Evolutionary conservation across 306 rosid species (phyloP).

Genomic region (Casuarina cunninghamiana): DNA sequence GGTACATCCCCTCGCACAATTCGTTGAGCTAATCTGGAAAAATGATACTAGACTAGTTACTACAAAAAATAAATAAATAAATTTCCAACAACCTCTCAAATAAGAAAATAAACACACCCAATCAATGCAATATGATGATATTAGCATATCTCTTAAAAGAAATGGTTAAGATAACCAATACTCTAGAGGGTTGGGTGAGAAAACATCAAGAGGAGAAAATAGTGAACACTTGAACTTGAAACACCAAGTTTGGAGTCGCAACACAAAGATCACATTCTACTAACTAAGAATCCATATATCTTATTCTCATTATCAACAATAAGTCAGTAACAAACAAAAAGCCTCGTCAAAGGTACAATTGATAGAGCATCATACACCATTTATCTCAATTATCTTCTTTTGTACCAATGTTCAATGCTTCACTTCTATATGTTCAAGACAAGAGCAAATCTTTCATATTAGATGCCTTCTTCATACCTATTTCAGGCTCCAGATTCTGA

Average conservation of each 20-base stretch:
- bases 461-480: background rate
- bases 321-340: background rate
- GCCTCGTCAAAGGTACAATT: background rate
- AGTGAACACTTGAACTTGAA: background rate
- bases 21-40: conserved; percentile 94
- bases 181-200: background rate
- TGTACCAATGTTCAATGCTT: background rate
- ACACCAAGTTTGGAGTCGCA: background rate
- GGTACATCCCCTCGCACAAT: conserved; percentile 98
- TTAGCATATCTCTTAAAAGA: background rate
- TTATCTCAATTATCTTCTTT: background rate
- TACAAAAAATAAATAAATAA: conserved; percentile 10
- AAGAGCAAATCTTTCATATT: background rate
- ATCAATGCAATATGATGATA: background rate
- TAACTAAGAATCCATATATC: background rate
- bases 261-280: background rate
- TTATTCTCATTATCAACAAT: background rate
- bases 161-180: background rate
- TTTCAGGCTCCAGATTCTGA: background rate
- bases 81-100: background rate
- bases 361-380: background rate
- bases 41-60: conserved; percentile 1
- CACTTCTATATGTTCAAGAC: background rate
- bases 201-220: background rate
- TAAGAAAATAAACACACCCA: background rate